phyloP scores from a whole-genome alignment of 257 asterid genomes.

The Capsicum rhomboideum region DNA sequence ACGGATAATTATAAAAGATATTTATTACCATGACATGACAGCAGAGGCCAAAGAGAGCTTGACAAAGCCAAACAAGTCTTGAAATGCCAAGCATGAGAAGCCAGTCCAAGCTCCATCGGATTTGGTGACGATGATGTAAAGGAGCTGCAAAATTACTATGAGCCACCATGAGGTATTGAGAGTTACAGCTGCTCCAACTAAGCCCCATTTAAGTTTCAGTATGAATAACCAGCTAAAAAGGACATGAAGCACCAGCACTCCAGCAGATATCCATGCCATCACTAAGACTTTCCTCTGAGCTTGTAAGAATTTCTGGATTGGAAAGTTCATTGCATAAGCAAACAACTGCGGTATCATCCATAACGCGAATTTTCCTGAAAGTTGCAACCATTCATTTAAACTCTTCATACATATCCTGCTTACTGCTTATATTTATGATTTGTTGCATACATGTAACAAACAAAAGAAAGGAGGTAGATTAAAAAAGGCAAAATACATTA shows the following conservation, averaged over 20 bases:
- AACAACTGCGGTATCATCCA: too few relatives aligned
- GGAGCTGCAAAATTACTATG: conserved; percentile 39
- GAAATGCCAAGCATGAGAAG: conserved; percentile 70
- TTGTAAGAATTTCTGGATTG: too few relatives aligned
- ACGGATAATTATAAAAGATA: too few relatives aligned
- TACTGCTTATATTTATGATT: too few relatives aligned
- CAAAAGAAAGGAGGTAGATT: too few relatives aligned
- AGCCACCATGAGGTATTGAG: conserved; percentile 68
- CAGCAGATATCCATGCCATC: conserved; percentile 58
- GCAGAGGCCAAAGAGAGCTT: conserved; percentile 81
- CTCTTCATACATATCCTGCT: too few relatives aligned
- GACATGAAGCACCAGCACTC: conserved; percentile 37
- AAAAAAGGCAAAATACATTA: too few relatives aligned
- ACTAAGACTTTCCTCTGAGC: conserved; percentile 44
- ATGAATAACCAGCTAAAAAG: conserved; percentile 66
- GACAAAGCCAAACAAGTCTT: conserved; percentile 49
- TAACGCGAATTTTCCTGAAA: background rate
- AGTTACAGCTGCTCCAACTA: conserved; percentile 63
- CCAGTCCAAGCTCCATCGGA: conserved; percentile 84
- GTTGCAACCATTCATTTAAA: too few relatives aligned
- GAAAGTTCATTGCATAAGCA: too few relatives aligned
- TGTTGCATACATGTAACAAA: too few relatives aligned
- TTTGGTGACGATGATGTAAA: conserved; percentile 46
- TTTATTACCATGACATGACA: conserved; percentile 56
- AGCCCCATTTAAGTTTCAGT: conserved; percentile 52